Conservation (phyloP, 148 eudicot species). For the Arctostaphylos glauca region DNA sequence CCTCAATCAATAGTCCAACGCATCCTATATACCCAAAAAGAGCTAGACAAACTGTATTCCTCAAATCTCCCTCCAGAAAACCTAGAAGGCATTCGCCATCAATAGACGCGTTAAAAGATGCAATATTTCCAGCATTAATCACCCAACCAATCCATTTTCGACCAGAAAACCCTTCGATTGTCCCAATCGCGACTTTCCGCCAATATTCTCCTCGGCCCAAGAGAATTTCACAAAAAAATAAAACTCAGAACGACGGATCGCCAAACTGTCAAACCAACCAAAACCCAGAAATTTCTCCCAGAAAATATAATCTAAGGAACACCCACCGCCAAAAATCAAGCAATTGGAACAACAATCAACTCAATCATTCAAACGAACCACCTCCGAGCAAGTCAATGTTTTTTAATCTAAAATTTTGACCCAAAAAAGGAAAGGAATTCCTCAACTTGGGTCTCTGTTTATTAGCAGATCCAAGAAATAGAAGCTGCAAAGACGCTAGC, state of each 20-base stretch:
- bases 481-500: not conserved
- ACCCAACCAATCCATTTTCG: conserved; percentile 21
- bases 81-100: conserved; percentile 12
- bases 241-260: conserved; percentile 11
- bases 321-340: conserved; percentile 13
- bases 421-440: conserved; percentile 2
- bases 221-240: not conserved
- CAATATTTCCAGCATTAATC: not conserved
- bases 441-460: conserved; percentile 10
- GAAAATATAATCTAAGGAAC: conserved; percentile 6
- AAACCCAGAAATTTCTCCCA: conserved; percentile 19
- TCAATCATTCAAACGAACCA: conserved; percentile 14
- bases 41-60: conserved; percentile 5
- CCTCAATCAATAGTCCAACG: conserved; percentile 40
- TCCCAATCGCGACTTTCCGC: conserved; percentile 19
- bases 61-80: conserved; percentile 18
- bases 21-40: conserved; percentile 12
- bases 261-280: conserved; percentile 4
- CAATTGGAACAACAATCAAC: conserved; percentile 6
- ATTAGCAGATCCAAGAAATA: conserved; percentile 32
- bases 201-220: conserved; percentile 8
- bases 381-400: not conserved
- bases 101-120: not conserved
- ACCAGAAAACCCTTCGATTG: conserved; percentile 6
- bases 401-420: not conserved